A percentile compares a stretch with the other conserved stretches of the same genome.
These are phyloP conservation scores for Rhizophora mangle DNA, from an alignment of 345 rosid species.

Conservation along the genomic window DNA sequence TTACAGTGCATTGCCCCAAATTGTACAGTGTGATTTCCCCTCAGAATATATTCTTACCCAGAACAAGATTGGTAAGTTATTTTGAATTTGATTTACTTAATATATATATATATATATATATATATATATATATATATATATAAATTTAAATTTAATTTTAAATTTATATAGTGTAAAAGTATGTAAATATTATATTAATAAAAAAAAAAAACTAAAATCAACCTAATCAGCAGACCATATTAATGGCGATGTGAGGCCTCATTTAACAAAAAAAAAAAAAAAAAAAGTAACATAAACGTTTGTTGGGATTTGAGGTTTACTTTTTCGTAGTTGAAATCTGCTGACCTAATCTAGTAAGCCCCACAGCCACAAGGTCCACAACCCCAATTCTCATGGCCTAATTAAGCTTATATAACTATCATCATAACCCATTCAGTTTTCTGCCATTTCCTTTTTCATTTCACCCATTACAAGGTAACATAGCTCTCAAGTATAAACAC, in stretches of 20 bases:
- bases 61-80: not conserved
- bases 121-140: too few relatives aligned
- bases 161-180: too few relatives aligned
- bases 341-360: too few relatives aligned
- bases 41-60: slow-evolving; percentile 6
- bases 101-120: too few relatives aligned
- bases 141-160: too few relatives aligned
- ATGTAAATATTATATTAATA: not conserved
- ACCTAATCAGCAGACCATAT: not conserved
- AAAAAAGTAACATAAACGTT: not conserved
- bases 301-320: not conserved
- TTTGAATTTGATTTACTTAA: too few relatives aligned
- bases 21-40: not conserved
- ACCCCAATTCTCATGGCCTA: too few relatives aligned
- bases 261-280: not conserved
- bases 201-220: not conserved
- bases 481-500: not conserved
- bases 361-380: too few relatives aligned
- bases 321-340: not conserved
- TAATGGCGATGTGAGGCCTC: not conserved
- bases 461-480: not conserved
- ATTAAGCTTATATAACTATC: not conserved
- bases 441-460: not conserved
- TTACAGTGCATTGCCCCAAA: slow-evolving; percentile 7
- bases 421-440: not conserved